Conservation (phyloP, 345 rosid genomes). For the Durio zibethinus region DNA sequence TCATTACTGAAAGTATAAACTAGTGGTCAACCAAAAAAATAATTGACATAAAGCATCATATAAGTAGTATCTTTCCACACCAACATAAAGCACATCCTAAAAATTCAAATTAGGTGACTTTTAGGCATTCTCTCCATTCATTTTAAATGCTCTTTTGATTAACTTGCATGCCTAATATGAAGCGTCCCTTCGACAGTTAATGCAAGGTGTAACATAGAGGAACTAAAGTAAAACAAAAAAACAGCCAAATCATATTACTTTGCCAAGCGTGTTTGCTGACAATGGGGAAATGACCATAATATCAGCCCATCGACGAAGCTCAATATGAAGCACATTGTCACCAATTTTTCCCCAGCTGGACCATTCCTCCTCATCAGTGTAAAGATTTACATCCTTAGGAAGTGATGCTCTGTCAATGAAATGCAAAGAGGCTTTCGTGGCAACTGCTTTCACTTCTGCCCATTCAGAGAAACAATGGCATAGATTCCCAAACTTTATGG, state of each 20-base stretch:
- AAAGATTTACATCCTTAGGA: conserved; percentile 64
- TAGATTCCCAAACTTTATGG: conserved; percentile 80
- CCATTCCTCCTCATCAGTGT: conserved; percentile 93
- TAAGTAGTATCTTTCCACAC: neutral
- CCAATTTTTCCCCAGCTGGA: conserved; percentile 81
- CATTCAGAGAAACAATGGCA: conserved; percentile 82
- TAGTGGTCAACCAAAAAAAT: neutral
- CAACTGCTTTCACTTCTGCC: conserved; percentile 90
- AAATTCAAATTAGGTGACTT: neutral
- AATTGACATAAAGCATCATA: neutral
- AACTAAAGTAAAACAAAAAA: neutral
- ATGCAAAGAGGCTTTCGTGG: conserved; percentile 68
- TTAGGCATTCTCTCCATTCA: neutral
- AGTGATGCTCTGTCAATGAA: conserved; percentile 69
- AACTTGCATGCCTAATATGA: neutral
- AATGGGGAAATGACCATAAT: conserved; percentile 86
- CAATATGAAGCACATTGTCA: conserved; percentile 87
- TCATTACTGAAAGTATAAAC: neutral
- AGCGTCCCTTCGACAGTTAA: neutral
- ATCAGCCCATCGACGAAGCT: conserved; percentile 94
- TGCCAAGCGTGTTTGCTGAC: conserved; percentile 91
- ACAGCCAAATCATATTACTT: conserved; percentile 39
- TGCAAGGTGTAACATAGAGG: neutral
- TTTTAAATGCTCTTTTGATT: neutral
- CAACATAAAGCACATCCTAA: neutral